phyloP scores from a whole-genome alignment of 1,284 basidiomycete species.

The Caloboletus firmus region DNA sequence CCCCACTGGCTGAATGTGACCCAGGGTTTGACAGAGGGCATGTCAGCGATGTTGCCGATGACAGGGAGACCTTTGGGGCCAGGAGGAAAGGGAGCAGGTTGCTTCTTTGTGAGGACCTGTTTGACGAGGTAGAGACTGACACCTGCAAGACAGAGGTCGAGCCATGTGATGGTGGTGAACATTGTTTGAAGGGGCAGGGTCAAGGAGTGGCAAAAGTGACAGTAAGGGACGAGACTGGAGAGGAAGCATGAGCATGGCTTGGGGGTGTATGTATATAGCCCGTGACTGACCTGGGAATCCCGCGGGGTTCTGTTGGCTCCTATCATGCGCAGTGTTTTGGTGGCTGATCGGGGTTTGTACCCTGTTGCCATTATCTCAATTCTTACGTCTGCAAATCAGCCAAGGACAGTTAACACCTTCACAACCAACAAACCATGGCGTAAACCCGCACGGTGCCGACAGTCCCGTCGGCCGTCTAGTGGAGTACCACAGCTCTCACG shows the following conservation, averaged over 20 bases:
- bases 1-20: conserved; percentile 36
- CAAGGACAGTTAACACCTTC: too few relatives aligned
- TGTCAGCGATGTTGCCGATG: conserved; percentile 37
- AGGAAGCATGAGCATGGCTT: not conserved
- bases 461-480: too few relatives aligned
- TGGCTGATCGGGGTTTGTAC: too few relatives aligned
- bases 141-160: conserved; percentile 35
- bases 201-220: not conserved
- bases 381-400: too few relatives aligned
- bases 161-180: conserved; percentile 30
- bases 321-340: too few relatives aligned
- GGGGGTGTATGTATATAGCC: not conserved
- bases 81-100: conserved; percentile 29
- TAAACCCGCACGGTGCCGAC: too few relatives aligned
- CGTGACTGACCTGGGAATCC: not conserved
- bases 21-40: conserved; percentile 36
- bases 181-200: conserved; percentile 8
- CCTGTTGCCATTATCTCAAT: too few relatives aligned
- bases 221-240: not conserved
- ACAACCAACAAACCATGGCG: too few relatives aligned
- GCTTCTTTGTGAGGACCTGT: conserved; percentile 21
- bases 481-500: too few relatives aligned
- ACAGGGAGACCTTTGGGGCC: conserved; percentile 35
- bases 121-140: conserved; percentile 33
- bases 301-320: too few relatives aligned